Base-by-base conservation (phyloP, 495 filamentous ascomycete genomes). In the Lasiosphaeria ovina region DNA sequence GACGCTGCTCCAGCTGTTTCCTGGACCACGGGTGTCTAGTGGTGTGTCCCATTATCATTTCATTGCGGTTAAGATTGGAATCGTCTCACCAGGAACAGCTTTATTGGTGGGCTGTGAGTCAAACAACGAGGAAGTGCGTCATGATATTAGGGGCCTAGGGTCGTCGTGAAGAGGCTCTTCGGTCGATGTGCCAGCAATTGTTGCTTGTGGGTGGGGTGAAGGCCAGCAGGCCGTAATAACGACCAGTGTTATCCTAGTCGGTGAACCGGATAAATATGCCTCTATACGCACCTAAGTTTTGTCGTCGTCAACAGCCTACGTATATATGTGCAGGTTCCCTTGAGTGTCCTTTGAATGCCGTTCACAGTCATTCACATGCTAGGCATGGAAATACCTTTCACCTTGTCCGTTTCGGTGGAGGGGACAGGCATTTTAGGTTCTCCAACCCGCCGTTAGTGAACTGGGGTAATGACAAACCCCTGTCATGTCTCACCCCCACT, bases 361-460 rank as follows among this genome's bases (percentile, higher is more conserved):
- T 47, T 47, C 44, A 47, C 44, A 47, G 4, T 47, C 12, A 4
- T 47, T 47, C 44, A 47, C 44, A n/a, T 11, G 11, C 11, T 4
- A 47, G 7, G 44, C 11, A 14, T 14, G 44, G 38, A 7, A n/a
- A n/a, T 47, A 47, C 44, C 44, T 47, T n/a, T 42, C 12, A 47
- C 5, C 12, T 2, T 14, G 44, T 47, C 5, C 5, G 1, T n/a
- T 47, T 47, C 2, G 11, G 44, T n/a, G 44, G 5, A n/a, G 44
- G 44, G 44, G 44, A 14, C 44, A 24, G 24, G 24, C 24, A 24
- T 24, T 24, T 24, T 4, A 47, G 12, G 49, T 32, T 51, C 49
- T 51, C 49, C 6, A 31, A 51, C 49, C 14, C n/a, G 11, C 49
- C 49, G 49, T 35, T 17, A 50, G 49, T 51, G 49, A 51, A 51